Evolutionary conservation across 495 filamentous ascomycete species (phyloP), one percentile per base, ranked within the genome.

Genomic region (Daldinia loculata): DNA sequence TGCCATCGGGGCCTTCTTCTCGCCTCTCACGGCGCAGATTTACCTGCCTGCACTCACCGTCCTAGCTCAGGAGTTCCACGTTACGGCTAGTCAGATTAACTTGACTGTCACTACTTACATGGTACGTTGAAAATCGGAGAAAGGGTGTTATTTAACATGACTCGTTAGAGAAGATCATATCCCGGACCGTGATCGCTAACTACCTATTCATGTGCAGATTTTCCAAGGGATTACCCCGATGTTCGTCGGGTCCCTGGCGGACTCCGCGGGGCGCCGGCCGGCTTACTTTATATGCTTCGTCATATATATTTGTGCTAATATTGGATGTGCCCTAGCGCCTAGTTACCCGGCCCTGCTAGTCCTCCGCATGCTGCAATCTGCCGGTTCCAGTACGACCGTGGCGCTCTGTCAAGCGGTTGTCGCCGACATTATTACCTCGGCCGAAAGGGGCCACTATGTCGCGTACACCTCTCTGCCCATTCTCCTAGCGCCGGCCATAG

Each of bases 41-140:
- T 95, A 95, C 78, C 89, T 91, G 56, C 91, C 91, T 4, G 88
- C 90, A 0, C 80, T 94, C 43, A 84, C 80, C n/a, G 77, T 79
- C 0, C 72, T 92, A 6, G 80, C 87, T 0, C 29, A 74, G 0
- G 84, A 88, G 26, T 84, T 90, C 63, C 12, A 85, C 15, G 82
- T 90, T 15, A 84, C 85, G 0, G 64, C 78, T 7, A 78, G 82
- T 4, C 74, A 87, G 52, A 87, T 91, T 63, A 92, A 91, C 72
- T 78, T 92, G 52, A 88, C 87, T 7, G 83, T 90, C 11, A 89
- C 88, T 7, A 84, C 85, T 2, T 90, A 88, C 66, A 83, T 86
- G 81, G 75, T 77, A 71, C 39, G 70, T 58, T 57, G 5, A 19
- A 29, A 45, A 29, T 1, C 9, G n/a, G 27, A 41, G 26, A 17